phyloP scores from a whole-genome alignment of 768 basidiomycete genomes.

The Lactarius hatsudake region DNA sequence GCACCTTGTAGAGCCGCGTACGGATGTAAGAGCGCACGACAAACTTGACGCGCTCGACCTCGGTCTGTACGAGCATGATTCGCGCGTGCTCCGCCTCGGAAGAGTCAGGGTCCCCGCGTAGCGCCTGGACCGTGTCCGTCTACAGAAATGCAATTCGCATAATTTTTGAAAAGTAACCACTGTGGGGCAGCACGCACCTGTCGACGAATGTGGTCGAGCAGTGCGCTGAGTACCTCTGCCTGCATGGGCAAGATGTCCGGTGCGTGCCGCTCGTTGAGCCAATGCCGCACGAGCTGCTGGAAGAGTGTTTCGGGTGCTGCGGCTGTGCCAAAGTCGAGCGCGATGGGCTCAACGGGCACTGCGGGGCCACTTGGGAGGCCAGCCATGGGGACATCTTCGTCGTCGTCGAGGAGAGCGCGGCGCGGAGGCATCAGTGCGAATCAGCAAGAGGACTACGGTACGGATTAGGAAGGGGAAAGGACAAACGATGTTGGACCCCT shows the following conservation, averaged over 20 bases:
- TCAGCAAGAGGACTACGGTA: not conserved
- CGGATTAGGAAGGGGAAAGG: not conserved
- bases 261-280: constrained; percentile 83
- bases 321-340: constrained; percentile 16
- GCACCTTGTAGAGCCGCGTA: constrained; percentile 81
- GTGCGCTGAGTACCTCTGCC: constrained; percentile 57
- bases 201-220: constrained; percentile 75
- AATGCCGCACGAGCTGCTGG: constrained; percentile 70
- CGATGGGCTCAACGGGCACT: constrained; percentile 8
- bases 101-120: constrained; percentile 77
- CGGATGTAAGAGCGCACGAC: constrained; percentile 87
- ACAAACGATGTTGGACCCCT: not conserved
- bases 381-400: constrained; percentile 25
- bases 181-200: constrained; percentile 55
- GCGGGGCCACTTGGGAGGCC: not conserved
- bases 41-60: constrained; percentile 92
- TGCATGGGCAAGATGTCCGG: constrained; percentile 77
- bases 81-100: constrained; percentile 93
- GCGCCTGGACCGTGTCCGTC: constrained; percentile 73
- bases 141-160: constrained; percentile 32
- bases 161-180: not conserved
- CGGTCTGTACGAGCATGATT: constrained; percentile 90
- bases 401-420: constrained; percentile 23
- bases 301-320: constrained; percentile 53
- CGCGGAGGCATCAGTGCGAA: constrained; percentile 23